Conservation (phyloP, 805 yeast species). For the Pichia exigua region DNA sequence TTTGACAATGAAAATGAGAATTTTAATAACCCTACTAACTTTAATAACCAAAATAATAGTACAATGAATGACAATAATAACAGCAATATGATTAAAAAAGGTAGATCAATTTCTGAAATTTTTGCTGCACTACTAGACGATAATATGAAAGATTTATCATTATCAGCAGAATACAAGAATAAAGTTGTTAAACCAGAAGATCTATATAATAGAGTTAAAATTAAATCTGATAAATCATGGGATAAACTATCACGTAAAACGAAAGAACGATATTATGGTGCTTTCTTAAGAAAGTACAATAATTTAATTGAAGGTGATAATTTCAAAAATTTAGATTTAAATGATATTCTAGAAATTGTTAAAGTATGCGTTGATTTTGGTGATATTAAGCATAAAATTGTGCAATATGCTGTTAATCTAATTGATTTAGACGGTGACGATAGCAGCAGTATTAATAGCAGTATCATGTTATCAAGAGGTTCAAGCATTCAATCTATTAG, state of each 20-base stretch:
- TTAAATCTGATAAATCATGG: conserved; percentile 20
- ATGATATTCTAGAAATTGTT: conserved; percentile 19
- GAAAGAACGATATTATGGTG: conserved; percentile 22
- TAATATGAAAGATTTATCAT: conserved; percentile 21
- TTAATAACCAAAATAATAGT: not conserved
- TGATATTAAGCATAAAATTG: conserved; percentile 17
- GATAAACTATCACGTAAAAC: conserved; percentile 15
- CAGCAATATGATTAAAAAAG: not conserved
- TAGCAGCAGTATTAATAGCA: not conserved
- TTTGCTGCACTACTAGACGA: conserved; percentile 23
- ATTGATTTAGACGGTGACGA: conserved; percentile 10
- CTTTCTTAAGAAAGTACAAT: conserved; percentile 25
- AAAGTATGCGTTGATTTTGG: conserved; percentile 22
- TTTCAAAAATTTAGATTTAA: conserved; percentile 10
- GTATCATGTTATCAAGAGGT: not conserved
- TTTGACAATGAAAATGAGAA: not conserved
- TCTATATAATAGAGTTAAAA: conserved; percentile 20
- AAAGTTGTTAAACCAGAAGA: conserved; percentile 22
- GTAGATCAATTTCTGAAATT: conserved; percentile 18
- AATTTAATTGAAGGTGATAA: conserved; percentile 15
- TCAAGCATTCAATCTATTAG: not conserved
- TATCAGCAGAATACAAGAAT: conserved; percentile 22
- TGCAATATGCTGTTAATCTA: conserved; percentile 14
- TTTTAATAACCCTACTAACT: not conserved
- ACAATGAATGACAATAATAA: not conserved